These are phyloP conservation scores for Cladosporium sp. DNA, from an alignment of 2,329 filamentous ascomycete genomes.

Conservation along the genomic window DNA sequence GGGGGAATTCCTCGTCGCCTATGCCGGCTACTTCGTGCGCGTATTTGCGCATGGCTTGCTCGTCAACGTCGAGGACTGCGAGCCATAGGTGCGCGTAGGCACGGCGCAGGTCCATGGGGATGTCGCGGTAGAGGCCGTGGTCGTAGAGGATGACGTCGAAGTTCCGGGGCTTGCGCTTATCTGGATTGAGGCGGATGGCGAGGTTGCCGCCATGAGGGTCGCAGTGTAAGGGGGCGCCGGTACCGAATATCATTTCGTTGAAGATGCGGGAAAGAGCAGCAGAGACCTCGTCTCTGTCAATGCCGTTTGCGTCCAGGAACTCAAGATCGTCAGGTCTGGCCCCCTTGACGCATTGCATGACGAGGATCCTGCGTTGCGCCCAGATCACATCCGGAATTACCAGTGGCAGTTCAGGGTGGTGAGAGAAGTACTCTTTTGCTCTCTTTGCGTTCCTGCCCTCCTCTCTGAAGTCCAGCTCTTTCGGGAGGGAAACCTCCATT, in stretches of 20 bases:
- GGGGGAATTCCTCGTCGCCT: constrained; percentile 81
- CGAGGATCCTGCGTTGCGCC: constrained; percentile 82
- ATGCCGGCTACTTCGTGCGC: constrained; percentile 86
- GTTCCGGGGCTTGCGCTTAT: constrained; percentile 58
- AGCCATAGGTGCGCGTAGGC: constrained; percentile 98
- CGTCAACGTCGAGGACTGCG: constrained; percentile 86
- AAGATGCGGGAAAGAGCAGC: constrained; percentile 87
- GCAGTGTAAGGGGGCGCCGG: constrained; percentile 84
- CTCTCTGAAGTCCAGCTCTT: constrained; percentile 83
- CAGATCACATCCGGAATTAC: constrained; percentile 87
- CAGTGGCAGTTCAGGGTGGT: constrained; percentile 70
- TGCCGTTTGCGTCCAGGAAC: constrained; percentile 78
- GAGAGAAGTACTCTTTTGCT: constrained; percentile 75
- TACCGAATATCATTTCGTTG: constrained; percentile 99
- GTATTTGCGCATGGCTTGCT: constrained; percentile 80
- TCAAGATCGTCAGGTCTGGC: constrained; percentile 82
- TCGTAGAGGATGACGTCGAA: constrained; percentile 97
- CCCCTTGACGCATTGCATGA: constrained; percentile 92
- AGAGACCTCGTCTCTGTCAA: constrained; percentile 93
- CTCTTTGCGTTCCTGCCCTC: constrained; percentile 82
- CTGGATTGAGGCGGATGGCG: constrained; percentile 74
- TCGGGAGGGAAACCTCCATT: constrained; percentile 85
- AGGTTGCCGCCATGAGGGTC: constrained; percentile 97
- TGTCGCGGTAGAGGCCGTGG: constrained; percentile 93
- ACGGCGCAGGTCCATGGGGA: constrained; percentile 70